Evolutionary conservation across 2,329 filamentous ascomycete genomes (phyloP).

Genomic region (Ophiostoma quercus): DNA sequence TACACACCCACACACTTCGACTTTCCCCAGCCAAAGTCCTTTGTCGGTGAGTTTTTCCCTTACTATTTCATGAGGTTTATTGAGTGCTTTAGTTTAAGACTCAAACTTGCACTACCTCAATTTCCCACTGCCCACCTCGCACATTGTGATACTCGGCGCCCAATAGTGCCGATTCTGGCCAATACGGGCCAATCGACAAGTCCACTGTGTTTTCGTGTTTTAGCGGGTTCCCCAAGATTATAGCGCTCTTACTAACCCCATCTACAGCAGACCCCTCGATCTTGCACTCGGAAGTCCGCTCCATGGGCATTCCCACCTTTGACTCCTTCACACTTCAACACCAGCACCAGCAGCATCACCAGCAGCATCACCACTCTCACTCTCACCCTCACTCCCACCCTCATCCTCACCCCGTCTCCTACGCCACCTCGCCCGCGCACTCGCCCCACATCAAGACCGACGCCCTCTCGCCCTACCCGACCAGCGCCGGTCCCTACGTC

Average conservation of each 20-base stretch:
- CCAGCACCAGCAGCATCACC: not conserved
- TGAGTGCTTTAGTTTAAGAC: not conserved
- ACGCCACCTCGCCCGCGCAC: constrained; percentile 60
- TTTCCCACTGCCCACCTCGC: not conserved
- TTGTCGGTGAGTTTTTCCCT: constrained; percentile 45
- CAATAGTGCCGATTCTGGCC: not conserved
- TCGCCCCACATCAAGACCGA: constrained; percentile 48
- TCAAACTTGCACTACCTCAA: constrained; percentile 31
- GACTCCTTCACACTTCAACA: constrained; percentile 37
- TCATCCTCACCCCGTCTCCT: constrained; percentile 38
- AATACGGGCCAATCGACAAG: not conserved
- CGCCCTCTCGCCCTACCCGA: constrained; percentile 46
- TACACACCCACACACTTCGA: constrained; percentile 42
- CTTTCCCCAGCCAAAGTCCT: constrained; percentile 45
- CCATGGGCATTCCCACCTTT: constrained; percentile 47
- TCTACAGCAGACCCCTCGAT: constrained; percentile 48
- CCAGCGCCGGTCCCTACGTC: constrained; percentile 38
- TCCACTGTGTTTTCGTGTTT: constrained; percentile 26
- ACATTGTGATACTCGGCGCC: constrained; percentile 9
- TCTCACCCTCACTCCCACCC: constrained; percentile 32
- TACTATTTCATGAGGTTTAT: not conserved
- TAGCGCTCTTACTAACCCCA: constrained; percentile 12
- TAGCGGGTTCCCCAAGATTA: not conserved
- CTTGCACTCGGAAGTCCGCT: constrained; percentile 52
- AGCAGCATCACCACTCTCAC: not conserved